Percentiles rank a stretch among this genome's conserved stretches.
Conservation (phyloP, 768 basidiomycete species). For the Filobasidium floriforme region DNA sequence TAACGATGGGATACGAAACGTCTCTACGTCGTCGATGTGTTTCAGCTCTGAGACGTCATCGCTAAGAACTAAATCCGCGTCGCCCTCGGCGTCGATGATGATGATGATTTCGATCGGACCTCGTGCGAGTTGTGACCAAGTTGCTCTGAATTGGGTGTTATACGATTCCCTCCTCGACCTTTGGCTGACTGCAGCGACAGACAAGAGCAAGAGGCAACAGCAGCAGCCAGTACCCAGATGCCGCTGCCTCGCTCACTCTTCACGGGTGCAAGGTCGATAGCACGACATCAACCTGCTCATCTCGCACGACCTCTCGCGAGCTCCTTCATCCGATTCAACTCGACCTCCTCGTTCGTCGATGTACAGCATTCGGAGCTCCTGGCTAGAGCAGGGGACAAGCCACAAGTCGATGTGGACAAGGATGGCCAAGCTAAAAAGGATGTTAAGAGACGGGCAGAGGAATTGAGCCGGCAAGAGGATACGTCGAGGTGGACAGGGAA, state of each 20-base stretch:
- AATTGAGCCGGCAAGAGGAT: not conserved
- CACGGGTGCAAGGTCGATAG: not conserved
- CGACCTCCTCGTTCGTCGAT: slow-evolving; percentile 5
- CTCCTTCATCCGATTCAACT: not conserved
- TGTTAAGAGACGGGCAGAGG: not conserved
- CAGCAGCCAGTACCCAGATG: not conserved
- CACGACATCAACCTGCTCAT: not conserved
- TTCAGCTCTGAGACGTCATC: too few relatives aligned
- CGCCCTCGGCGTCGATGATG: too few relatives aligned
- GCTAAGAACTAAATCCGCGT: too few relatives aligned
- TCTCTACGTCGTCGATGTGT: too few relatives aligned
- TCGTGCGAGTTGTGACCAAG: too few relatives aligned
- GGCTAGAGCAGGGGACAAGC: slow-evolving; percentile 14
- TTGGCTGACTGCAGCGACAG: too few relatives aligned
- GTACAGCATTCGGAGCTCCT: slow-evolving; percentile 21
- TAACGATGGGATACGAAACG: too few relatives aligned
- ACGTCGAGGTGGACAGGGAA: slow-evolving; percentile 49
- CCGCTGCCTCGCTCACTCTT: not conserved
- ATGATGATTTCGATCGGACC: too few relatives aligned
- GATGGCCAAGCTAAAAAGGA: not conserved
- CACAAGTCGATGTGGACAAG: slow-evolving; percentile 2
- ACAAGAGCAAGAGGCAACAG: too few relatives aligned
- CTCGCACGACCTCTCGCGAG: not conserved
- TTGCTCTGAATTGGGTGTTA: too few relatives aligned
- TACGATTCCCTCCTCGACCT: too few relatives aligned